Base-by-base conservation (phyloP, 495 filamentous ascomycete genomes). In the Aspergillus incahuasiensis region DNA sequence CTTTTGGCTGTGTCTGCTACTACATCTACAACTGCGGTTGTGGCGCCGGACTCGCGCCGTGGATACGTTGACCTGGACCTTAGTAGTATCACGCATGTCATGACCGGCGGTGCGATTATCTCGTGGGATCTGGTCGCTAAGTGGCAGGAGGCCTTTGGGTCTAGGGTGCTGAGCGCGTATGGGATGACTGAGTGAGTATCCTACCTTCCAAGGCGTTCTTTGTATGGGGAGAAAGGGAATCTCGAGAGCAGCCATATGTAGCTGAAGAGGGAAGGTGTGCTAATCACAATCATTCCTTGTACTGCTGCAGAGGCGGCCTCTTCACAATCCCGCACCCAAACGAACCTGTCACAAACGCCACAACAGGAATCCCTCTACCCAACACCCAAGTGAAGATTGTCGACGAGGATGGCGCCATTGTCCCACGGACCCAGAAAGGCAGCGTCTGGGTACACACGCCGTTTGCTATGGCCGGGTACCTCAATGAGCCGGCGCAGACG, bases 381-480 rank as follows among this genome's bases (percentile, higher is more conserved):
- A 91, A 91, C 61, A 86, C 80, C 54, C 74, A 80, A 60, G 86
- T 75, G 3, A 80, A 79, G 61, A 75, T 87, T 70, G 63, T 59
- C 13, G 68, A 75, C 1, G 75, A 76, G 20, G 71, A 59, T 25
- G 63, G 63, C 15, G 73, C 73, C 6, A 72, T 82, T 32, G 58
- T 73, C 1, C 72, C 64, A 5, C 67, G 63, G 2, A 73, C 72
- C 42, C 52, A 69, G 58, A 75, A 72, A 6, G 88, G 88, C 18
- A 87, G 91, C 67, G 63, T 91, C 11, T 86, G 80, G 75, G 66
- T 89, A 3, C 74, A 79, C 1, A 83, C 81, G 1, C 89, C 83
- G 2, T 86, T 80, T 22, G 63, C 92, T 38, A 84, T 88, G 71
- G 83, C 80, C 49, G 83, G 88, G 1, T 94, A 94, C 68, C 86